A percentile compares a stretch with the other conserved stretches of the same genome.
Evolutionary conservation across 805 yeast species (phyloP).

Genomic region (Maudiozyma barnettii): DNA sequence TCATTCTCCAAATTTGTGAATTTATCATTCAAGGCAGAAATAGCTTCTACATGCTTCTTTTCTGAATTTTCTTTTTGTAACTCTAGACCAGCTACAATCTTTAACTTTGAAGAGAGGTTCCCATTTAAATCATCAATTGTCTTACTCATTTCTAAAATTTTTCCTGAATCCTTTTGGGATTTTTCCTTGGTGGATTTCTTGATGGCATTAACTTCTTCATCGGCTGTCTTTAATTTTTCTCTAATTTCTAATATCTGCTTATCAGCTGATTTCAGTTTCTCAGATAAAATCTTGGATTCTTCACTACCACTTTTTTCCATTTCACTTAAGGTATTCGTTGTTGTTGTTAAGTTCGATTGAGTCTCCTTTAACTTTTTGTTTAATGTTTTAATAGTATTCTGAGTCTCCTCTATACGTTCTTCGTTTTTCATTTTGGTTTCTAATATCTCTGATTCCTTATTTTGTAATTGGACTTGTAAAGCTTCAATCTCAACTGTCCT

Average conservation of each 20-base stretch:
- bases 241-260: neutral
- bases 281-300: neutral
- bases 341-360: neutral
- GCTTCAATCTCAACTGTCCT: neutral
- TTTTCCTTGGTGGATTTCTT: neutral
- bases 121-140: neutral
- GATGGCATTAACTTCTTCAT: neutral
- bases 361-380: neutral
- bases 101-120: neutral
- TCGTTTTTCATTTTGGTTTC: neutral
- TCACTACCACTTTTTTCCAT: neutral
- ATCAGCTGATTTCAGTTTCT: neutral
- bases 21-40: too few relatives aligned
- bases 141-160: neutral
- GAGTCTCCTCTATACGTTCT: neutral
- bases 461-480: neutral
- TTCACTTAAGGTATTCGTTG: neutral
- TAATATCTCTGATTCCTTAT: neutral
- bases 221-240: conserved; percentile 1
- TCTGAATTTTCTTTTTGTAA: neutral
- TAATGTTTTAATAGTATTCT: neutral
- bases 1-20: too few relatives aligned
- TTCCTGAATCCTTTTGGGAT: neutral
- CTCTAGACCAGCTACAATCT: neutral
- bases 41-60: neutral